Conservation (phyloP, 192 early-diverging fungal species). For the Podila minutissima region DNA sequence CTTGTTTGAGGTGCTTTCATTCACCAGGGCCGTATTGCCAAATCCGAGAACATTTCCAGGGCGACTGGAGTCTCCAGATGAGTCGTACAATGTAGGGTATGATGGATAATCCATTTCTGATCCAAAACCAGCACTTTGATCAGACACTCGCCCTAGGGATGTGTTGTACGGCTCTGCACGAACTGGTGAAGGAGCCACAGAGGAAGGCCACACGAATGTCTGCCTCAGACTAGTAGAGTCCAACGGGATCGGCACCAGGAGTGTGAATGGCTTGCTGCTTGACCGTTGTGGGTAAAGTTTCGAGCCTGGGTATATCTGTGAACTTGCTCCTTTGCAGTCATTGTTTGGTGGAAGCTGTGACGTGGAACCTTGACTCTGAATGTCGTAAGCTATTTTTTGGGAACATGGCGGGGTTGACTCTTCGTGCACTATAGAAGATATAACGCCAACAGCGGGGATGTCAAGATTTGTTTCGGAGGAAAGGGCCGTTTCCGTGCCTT, state of each 20-base stretch:
- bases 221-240: slow-evolving; percentile 32
- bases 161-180: background rate
- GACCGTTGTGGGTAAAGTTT: background rate
- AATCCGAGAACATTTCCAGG: background rate
- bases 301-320: background rate
- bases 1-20: background rate
- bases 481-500: background rate
- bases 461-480: too few relatives aligned
- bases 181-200: slow-evolving; percentile 10
- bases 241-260: slow-evolving; percentile 22
- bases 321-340: background rate
- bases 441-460: too few relatives aligned
- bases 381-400: background rate
- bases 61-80: background rate
- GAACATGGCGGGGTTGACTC: background rate
- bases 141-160: background rate
- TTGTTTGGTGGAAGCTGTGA: background rate
- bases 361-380: background rate
- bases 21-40: background rate
- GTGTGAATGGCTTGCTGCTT: slow-evolving; percentile 18
- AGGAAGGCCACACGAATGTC: slow-evolving; percentile 34
- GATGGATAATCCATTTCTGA: background rate
- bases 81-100: background rate
- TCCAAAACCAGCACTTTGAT: background rate
- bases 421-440: background rate